Evolutionary conservation across 129 eudicot species (phyloP).

Genomic region (Pulicaria dysenterica): DNA sequence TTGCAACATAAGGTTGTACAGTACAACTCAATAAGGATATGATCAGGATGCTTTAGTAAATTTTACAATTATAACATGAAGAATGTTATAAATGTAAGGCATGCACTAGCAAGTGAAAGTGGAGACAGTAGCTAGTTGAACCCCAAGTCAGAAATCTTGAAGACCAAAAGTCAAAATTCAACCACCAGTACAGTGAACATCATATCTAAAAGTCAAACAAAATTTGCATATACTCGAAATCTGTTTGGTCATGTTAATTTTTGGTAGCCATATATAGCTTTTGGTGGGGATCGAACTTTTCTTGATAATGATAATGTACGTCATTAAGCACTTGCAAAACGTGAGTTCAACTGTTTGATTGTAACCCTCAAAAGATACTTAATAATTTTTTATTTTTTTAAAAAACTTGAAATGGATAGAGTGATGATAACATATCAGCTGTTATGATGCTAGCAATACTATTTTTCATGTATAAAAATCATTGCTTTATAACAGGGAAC

Average conservation of each 20-base stretch:
- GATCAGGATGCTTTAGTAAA: background rate
- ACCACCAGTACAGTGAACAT: slow-evolving; percentile 21
- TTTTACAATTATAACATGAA: slow-evolving; percentile 21
- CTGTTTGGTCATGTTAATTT: slow-evolving; percentile 13
- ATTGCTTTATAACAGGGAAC: background rate
- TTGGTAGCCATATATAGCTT: slow-evolving; percentile 21
- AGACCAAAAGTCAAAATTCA: slow-evolving; percentile 30
- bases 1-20: background rate
- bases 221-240: slow-evolving; percentile 29
- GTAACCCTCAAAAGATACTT: slow-evolving; percentile 9
- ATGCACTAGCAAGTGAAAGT: slow-evolving; percentile 33
- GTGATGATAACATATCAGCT: background rate
- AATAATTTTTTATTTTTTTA: background rate
- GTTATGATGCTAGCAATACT: background rate
- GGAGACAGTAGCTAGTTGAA: slow-evolving; percentile 48
- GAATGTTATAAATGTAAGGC: slow-evolving; percentile 32
- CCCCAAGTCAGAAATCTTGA: slow-evolving; percentile 44
- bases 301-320: slow-evolving; percentile 24
- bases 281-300: slow-evolving; percentile 18
- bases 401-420: slow-evolving; percentile 11
- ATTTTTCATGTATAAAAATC: background rate
- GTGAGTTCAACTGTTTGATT: slow-evolving; percentile 14
- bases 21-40: slow-evolving; percentile 12
- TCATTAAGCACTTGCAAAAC: slow-evolving; percentile 32
- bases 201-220: slow-evolving; percentile 19